Conservation (phyloP, 1,139 yeast genomes). For the Zygosaccharomyces pseudobailii region DNA sequence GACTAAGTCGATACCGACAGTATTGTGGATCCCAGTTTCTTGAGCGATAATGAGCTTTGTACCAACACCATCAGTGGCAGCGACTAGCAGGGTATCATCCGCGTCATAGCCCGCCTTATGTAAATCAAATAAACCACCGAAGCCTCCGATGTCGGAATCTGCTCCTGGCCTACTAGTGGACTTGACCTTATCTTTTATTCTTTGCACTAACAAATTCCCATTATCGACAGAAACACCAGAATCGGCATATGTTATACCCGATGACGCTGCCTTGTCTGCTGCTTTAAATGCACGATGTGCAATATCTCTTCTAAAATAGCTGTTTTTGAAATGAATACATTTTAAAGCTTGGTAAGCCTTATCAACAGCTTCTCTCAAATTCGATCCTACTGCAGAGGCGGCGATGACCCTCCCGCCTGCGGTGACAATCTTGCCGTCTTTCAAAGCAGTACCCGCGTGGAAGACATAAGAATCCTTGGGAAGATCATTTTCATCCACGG, state of each 20-base stretch:
- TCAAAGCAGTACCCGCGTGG: slow-evolving; percentile 85
- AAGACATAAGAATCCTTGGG: slow-evolving; percentile 63
- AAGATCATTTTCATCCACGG: slow-evolving; percentile 45
- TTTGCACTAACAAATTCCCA: slow-evolving; percentile 85
- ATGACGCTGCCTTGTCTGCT: slow-evolving; percentile 32
- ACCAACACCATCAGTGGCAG: slow-evolving; percentile 99
- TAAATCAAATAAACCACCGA: slow-evolving; percentile 93
- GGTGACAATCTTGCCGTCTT: slow-evolving; percentile 61
- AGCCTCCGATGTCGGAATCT: slow-evolving; percentile 97
- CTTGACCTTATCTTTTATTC: slow-evolving; percentile 84
- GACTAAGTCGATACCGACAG: slow-evolving; percentile 96
- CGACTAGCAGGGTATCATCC: slow-evolving; percentile 77
- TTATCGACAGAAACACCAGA: slow-evolving; percentile 98
- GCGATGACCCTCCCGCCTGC: slow-evolving; percentile 98
- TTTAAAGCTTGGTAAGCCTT: slow-evolving; percentile 84
- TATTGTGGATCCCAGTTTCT: slow-evolving; percentile 78
- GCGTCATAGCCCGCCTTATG: slow-evolving; percentile 76
- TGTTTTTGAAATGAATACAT: slow-evolving; percentile 63
- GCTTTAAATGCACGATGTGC: slow-evolving; percentile 92
- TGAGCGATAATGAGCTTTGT: slow-evolving; percentile 95
- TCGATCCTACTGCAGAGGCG: slow-evolving; percentile 75
- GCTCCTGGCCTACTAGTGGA: slow-evolving; percentile 97
- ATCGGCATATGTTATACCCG: slow-evolving; percentile 70
- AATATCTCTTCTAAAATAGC: slow-evolving; percentile 86
- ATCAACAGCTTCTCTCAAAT: slow-evolving; percentile 75